Evolutionary conservation across 495 filamentous ascomycete genomes (phyloP).

Genomic region (Cercophora samala): DNA sequence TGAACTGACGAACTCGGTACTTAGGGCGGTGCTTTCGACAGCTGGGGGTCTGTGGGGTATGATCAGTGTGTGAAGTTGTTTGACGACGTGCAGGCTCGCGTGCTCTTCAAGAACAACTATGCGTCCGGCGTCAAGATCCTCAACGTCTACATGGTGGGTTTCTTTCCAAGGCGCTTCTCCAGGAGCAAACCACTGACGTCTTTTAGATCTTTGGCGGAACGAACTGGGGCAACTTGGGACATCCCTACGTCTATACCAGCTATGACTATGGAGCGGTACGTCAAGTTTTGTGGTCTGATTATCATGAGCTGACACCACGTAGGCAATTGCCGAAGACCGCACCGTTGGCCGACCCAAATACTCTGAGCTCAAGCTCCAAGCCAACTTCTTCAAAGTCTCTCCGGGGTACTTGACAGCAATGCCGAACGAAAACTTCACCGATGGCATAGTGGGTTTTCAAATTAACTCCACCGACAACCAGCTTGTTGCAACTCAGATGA

Average conservation of each 20-base stretch:
- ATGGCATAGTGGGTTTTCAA: slow-evolving; percentile 12
- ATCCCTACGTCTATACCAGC: slow-evolving; percentile 68
- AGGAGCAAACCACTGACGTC: slow-evolving; percentile 8
- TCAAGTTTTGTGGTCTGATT: not conserved
- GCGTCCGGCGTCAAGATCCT: slow-evolving; percentile 50
- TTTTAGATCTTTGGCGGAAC: slow-evolving; percentile 62
- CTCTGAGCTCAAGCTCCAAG: slow-evolving; percentile 70
- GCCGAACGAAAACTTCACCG: slow-evolving; percentile 37
- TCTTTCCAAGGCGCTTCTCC: slow-evolving; percentile 12
- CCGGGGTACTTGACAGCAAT: slow-evolving; percentile 61
- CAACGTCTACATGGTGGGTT: slow-evolving; percentile 60
- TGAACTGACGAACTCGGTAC: slow-evolving; percentile 41
- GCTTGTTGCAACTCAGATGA: slow-evolving; percentile 58
- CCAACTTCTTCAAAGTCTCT: slow-evolving; percentile 66
- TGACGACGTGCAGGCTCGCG: slow-evolving; percentile 68
- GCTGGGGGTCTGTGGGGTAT: slow-evolving; percentile 70
- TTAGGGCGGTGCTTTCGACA: slow-evolving; percentile 73
- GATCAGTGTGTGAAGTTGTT: slow-evolving; percentile 60
- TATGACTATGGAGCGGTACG: slow-evolving; percentile 65
- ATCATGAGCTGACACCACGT: not conserved
- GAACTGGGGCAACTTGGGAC: slow-evolving; percentile 81
- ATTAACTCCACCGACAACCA: slow-evolving; percentile 48
- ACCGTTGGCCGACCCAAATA: slow-evolving; percentile 70
- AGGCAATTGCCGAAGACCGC: slow-evolving; percentile 60
- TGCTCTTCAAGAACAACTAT: slow-evolving; percentile 79